Evolutionary conservation across 2,329 filamentous ascomycete species (phyloP).

Genomic region (Shiraia bambusicola): DNA sequence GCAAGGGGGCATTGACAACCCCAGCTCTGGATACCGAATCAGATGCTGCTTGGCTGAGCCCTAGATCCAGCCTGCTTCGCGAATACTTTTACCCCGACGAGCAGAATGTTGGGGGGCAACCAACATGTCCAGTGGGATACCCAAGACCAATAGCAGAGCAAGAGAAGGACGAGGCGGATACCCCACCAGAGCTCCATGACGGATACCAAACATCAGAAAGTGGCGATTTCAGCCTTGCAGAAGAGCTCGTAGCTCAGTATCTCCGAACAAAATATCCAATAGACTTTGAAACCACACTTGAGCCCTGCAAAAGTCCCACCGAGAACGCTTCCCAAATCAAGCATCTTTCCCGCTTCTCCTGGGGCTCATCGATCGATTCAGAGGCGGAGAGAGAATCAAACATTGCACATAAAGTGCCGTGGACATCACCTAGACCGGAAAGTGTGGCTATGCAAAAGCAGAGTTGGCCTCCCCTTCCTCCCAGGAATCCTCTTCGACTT

Average conservation of each 20-base stretch:
- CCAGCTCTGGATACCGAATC: background rate
- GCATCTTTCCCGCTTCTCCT: slow-evolving; percentile 3
- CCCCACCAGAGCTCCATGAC: background rate
- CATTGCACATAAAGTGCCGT: background rate
- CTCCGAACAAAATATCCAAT: background rate
- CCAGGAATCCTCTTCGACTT: slow-evolving; percentile 3
- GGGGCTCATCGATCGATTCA: slow-evolving; percentile 4
- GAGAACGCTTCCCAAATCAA: background rate
- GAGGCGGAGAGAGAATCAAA: background rate
- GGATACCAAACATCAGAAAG: background rate
- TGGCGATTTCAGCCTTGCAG: background rate
- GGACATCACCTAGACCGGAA: slow-evolving; percentile 1
- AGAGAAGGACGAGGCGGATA: background rate
- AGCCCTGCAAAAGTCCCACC: background rate
- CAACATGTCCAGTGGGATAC: background rate
- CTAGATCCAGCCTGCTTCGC: background rate
- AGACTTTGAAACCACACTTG: background rate
- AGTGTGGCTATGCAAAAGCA: background rate
- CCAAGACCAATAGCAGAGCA: background rate
- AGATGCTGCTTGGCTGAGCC: slow-evolving; percentile 1
- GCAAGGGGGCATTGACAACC: background rate
- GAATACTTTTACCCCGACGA: background rate
- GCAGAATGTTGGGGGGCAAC: background rate
- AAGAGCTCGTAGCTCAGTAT: background rate
- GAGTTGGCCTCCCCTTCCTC: background rate